These are phyloP conservation scores for Diplosphaera chodatii DNA, from an alignment of 139 green algal species.

Conservation along the genomic window DNA sequence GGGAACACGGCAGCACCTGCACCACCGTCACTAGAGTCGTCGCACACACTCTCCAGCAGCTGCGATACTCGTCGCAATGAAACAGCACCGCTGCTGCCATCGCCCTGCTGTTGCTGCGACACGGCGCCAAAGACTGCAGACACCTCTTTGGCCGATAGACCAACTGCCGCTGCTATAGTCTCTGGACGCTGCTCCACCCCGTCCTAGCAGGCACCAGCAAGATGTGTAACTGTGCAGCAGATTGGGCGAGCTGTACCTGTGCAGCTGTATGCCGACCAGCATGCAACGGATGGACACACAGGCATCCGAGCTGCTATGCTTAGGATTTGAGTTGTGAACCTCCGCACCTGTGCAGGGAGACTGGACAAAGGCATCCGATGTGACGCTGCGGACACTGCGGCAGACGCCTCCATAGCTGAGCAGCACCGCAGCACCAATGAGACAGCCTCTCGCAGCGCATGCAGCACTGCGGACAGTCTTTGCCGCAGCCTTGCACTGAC, in stretches of 20 bases:
- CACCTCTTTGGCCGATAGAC: not conserved
- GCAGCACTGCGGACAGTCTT: not conserved
- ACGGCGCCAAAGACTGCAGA: not conserved
- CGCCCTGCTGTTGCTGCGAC: not conserved
- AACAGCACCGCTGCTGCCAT: not conserved
- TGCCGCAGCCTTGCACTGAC: no score
- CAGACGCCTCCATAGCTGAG: not conserved
- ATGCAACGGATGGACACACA: no score
- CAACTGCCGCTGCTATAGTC: not conserved
- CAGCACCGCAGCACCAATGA: not conserved
- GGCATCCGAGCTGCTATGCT: no score
- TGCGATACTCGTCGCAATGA: not conserved
- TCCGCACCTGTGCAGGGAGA: no score
- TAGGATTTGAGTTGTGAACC: no score
- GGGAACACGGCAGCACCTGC: not conserved
- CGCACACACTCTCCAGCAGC: not conserved
- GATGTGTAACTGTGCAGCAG: no score
- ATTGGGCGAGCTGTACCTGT: no score
- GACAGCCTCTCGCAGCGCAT: not conserved
- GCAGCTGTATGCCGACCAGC: no score
- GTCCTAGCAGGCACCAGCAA: no score
- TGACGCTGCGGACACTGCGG: no score
- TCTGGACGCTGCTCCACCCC: not conserved
- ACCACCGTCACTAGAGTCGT: not conserved
- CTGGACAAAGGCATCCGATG: no score